Conservation (phyloP, 148 eudicot species). For the Rhododendron mucronatum region DNA sequence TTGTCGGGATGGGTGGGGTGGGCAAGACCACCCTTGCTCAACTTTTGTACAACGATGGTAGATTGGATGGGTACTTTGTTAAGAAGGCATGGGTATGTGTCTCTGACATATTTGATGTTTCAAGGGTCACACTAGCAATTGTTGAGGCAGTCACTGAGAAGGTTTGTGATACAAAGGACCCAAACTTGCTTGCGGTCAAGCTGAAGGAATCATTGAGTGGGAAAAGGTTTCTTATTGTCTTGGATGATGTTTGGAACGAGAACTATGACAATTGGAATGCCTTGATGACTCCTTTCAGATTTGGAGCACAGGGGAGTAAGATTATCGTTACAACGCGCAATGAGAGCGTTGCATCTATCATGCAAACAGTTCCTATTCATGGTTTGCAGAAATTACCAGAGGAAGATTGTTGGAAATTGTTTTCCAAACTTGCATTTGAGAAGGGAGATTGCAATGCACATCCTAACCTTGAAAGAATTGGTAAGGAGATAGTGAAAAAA, state of each 20-base stretch:
- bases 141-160: not conserved
- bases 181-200: conserved; percentile 10
- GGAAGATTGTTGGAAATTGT: conserved; percentile 4
- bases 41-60: not conserved
- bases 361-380: too few relatives aligned
- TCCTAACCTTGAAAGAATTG: not conserved
- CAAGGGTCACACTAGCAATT: not conserved
- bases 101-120: not conserved
- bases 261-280: too few relatives aligned
- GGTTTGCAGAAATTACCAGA: not conserved
- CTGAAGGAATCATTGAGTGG: too few relatives aligned
- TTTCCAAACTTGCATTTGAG: not conserved
- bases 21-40: too few relatives aligned
- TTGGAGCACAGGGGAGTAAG: too few relatives aligned
- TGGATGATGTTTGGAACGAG: too few relatives aligned
- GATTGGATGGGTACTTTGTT: not conserved
- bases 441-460: not conserved
- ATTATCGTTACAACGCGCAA: too few relatives aligned
- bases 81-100: conserved; percentile 11
- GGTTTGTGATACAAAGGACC: not conserved
- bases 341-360: too few relatives aligned
- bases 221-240: too few relatives aligned
- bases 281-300: too few relatives aligned
- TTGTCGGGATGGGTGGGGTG: conserved; percentile 1
- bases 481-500: conserved; percentile 17